Evolutionary conservation across 129 eudicot genomes (phyloP).

Genomic region (Solidago caesia): DNA sequence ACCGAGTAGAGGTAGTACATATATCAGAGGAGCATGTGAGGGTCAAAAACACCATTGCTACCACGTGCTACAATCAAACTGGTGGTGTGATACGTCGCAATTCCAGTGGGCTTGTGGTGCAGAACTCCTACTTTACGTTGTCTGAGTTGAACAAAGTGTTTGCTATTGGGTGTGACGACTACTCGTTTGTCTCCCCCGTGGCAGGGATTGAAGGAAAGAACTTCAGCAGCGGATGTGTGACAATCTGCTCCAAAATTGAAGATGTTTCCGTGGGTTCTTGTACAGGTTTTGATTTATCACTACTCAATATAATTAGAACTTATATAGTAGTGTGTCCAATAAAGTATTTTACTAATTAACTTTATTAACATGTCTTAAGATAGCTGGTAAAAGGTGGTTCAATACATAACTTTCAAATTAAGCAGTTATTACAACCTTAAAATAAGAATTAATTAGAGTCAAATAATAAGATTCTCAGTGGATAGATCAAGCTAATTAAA

Average conservation of each 20-base stretch:
- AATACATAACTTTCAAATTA: too few species aligned
- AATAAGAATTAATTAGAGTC: too few species aligned
- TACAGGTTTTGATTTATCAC: constrained; percentile 16
- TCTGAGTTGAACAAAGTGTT: constrained; percentile 17
- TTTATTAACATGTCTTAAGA: too few species aligned
- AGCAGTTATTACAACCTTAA: too few species aligned
- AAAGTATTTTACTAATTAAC: too few species aligned
- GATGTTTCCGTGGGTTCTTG: constrained; percentile 33
- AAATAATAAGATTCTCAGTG: too few species aligned
- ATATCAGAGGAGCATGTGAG: constrained; percentile 21
- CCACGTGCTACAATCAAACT: constrained; percentile 25
- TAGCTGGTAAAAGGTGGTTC: too few species aligned
- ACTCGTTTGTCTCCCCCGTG: background rate
- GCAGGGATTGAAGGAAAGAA: constrained; percentile 5
- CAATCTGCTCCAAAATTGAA: constrained; percentile 11
- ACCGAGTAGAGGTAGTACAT: constrained; percentile 15
- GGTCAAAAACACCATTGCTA: constrained; percentile 17
- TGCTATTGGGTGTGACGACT: constrained; percentile 22
- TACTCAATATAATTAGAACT: too few species aligned
- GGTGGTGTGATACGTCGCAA: background rate
- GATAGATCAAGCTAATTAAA: too few species aligned
- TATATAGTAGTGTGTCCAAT: too few species aligned
- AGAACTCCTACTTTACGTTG: constrained; percentile 5
- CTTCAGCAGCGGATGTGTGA: background rate
- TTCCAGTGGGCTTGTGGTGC: constrained; percentile 3